Percentiles rank a stretch among this genome's conserved stretches.
Conservation (phyloP, 805 yeast species). For the Kuraishia borneana region DNA sequence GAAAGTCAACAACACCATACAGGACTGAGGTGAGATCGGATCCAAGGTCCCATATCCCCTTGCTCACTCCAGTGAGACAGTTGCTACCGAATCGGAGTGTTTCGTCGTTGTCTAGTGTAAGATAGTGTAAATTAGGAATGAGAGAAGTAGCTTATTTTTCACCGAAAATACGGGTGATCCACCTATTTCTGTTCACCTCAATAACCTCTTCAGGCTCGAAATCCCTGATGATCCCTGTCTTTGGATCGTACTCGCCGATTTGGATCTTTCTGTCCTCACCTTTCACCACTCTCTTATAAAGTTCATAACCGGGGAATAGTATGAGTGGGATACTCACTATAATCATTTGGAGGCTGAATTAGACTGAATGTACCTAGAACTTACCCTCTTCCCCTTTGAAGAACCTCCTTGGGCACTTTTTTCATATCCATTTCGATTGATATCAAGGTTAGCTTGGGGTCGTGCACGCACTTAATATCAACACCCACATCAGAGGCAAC, state of each 20-base stretch:
- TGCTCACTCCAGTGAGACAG: not conserved
- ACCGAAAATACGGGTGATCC: slow-evolving; percentile 32
- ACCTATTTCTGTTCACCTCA: slow-evolving; percentile 22
- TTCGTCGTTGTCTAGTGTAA: not conserved
- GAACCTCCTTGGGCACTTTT: slow-evolving; percentile 10
- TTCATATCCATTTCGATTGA: not conserved
- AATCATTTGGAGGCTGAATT: slow-evolving; percentile 16
- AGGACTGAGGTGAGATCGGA: not conserved
- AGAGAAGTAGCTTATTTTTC: slow-evolving; percentile 15
- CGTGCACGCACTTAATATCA: too few relatives aligned
- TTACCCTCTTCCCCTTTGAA: slow-evolving; percentile 10
- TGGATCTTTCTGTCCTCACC: slow-evolving; percentile 33
- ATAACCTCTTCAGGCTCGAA: slow-evolving; percentile 30
- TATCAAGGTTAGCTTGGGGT: too few relatives aligned
- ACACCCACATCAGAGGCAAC: too few relatives aligned
- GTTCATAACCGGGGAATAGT: slow-evolving; percentile 17
- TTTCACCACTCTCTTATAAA: slow-evolving; percentile 20
- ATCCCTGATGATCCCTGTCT: slow-evolving; percentile 27
- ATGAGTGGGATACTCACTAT: slow-evolving; percentile 18
- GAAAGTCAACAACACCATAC: not conserved
- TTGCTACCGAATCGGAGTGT: not conserved
- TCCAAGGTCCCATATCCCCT: not conserved
- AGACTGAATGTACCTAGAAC: not conserved
- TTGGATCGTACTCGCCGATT: slow-evolving; percentile 31
- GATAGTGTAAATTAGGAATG: not conserved